Evolutionary conservation across 2,329 filamentous ascomycete species (phyloP).

Genomic region (Cercospora brassicicola): DNA sequence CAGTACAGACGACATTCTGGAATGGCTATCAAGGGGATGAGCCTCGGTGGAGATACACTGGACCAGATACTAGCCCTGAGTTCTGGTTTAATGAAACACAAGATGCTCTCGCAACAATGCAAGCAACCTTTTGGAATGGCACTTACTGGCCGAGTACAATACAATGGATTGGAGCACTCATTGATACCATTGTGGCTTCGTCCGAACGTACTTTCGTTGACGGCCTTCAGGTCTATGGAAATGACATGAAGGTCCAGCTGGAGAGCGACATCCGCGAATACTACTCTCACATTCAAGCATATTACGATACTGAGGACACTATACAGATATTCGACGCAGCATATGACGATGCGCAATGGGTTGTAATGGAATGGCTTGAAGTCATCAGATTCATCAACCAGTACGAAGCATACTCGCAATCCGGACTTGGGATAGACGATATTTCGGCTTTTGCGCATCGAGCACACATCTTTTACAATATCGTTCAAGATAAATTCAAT

Average conservation of each 20-base stretch:
- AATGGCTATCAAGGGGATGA: constrained; percentile 11
- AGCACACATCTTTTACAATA: constrained; percentile 81
- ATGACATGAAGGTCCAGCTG: neutral
- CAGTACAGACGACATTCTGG: constrained; percentile 21
- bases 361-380: constrained; percentile 40
- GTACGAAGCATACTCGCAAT: constrained; percentile 28
- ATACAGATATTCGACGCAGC: constrained; percentile 37
- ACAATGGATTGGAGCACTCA: constrained; percentile 36
- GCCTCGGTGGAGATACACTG: constrained; percentile 25
- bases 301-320: constrained; percentile 33
- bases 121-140: constrained; percentile 36
- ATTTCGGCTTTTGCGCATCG: constrained; percentile 76
- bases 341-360: constrained; percentile 41
- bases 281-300: constrained; percentile 32
- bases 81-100: constrained; percentile 34
- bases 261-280: constrained; percentile 32
- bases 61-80: constrained; percentile 15
- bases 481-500: constrained; percentile 80
- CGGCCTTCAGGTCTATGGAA: constrained; percentile 22
- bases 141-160: constrained; percentile 30
- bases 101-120: constrained; percentile 34
- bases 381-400: constrained; percentile 38
- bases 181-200: constrained; percentile 30
- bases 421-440: constrained; percentile 76
- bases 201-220: constrained; percentile 19